Conservation (phyloP, 495 filamentous ascomycete species). For the Talaromyces adpressus region DNA sequence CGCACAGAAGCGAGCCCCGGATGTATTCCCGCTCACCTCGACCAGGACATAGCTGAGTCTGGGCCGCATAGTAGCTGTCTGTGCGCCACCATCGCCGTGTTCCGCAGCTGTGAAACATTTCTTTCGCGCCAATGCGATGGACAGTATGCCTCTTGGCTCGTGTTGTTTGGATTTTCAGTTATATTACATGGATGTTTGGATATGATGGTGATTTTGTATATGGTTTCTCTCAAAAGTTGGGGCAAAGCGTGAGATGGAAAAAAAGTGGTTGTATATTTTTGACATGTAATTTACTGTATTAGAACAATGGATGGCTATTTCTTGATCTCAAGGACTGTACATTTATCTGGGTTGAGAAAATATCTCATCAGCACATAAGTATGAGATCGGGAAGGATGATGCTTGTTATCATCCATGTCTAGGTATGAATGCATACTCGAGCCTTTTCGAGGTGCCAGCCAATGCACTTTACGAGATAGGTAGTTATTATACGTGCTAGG, state of each 20-base stretch:
- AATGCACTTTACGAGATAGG: background rate
- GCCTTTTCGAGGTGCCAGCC: background rate
- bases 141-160: background rate
- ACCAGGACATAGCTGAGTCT: background rate
- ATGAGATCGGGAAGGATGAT: background rate
- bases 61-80: background rate
- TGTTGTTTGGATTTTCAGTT: background rate
- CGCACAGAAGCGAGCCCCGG: background rate
- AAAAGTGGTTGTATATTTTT: background rate
- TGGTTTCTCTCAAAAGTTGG: background rate
- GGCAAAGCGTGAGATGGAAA: background rate
- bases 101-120: background rate
- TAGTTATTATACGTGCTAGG: background rate
- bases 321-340: background rate
- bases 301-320: background rate
- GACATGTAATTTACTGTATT: background rate
- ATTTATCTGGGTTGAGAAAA: background rate
- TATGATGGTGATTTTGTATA: background rate
- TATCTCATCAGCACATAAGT: background rate
- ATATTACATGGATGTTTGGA: background rate
- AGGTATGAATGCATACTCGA: background rate
- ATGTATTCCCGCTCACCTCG: background rate
- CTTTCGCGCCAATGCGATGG: background rate
- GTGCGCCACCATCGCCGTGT: background rate
- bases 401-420: background rate